Evolutionary conservation across 2,329 filamentous ascomycete species (phyloP).

Genomic region (Colletotrichum graminicola): DNA sequence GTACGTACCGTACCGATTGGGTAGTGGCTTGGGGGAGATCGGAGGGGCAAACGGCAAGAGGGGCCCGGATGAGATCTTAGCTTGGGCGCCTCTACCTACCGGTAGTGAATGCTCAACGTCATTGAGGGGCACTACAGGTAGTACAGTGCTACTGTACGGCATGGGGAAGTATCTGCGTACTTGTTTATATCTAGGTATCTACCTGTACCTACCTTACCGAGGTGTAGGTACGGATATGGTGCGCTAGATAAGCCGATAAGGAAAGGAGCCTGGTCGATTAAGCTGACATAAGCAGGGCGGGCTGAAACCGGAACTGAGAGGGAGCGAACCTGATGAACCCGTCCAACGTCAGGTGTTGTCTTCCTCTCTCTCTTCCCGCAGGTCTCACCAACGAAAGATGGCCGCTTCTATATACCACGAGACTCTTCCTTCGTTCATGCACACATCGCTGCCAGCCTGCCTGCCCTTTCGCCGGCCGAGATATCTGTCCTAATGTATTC

Average conservation of each 20-base stretch:
- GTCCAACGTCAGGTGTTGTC: neutral
- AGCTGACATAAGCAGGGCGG: slow-evolving; percentile 23
- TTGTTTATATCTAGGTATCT: neutral
- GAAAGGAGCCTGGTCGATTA: slow-evolving; percentile 5
- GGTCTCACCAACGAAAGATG: slow-evolving; percentile 20
- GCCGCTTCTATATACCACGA: slow-evolving; percentile 2
- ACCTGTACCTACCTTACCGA: neutral
- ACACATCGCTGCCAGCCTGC: neutral
- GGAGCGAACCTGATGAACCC: slow-evolving; percentile 15
- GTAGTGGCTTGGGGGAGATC: neutral
- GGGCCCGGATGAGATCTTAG: slow-evolving; percentile 29
- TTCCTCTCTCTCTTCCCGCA: neutral
- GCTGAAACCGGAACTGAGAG: slow-evolving; percentile 37
- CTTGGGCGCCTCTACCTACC: neutral
- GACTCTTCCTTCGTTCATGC: neutral
- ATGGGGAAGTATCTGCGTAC: neutral
- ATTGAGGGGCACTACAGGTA: slow-evolving; percentile 6
- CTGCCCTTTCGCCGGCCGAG: neutral
- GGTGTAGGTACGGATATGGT: neutral
- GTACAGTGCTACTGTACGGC: neutral
- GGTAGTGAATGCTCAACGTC: slow-evolving; percentile 9
- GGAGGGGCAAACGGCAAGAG: slow-evolving; percentile 22
- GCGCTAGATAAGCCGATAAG: slow-evolving; percentile 10
- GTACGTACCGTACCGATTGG: neutral
- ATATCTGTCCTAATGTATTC: neutral